Conservation (phyloP, 192 early-diverging fungal species). For the Backusella tuberculispora region DNA sequence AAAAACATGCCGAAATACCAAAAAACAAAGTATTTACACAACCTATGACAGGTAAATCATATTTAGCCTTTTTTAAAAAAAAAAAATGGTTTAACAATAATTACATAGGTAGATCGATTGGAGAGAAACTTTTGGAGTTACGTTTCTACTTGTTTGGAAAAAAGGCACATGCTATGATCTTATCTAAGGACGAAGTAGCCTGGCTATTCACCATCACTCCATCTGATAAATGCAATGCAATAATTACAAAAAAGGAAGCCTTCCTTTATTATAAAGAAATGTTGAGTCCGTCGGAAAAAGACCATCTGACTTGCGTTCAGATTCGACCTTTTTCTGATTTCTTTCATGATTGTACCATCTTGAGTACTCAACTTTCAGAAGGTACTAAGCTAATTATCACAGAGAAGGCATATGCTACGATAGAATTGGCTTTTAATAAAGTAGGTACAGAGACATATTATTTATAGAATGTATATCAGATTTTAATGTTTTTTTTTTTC, state of each 20-base stretch:
- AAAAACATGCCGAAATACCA: background rate
- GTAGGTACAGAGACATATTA: no score
- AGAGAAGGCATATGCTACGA: background rate
- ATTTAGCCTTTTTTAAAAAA: background rate
- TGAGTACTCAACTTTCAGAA: background rate
- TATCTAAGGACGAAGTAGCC: background rate
- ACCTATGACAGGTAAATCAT: background rate
- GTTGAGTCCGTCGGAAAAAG: background rate
- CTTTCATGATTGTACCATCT: background rate
- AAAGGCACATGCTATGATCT: background rate
- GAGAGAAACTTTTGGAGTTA: background rate
- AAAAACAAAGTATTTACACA: background rate
- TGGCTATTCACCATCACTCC: background rate
- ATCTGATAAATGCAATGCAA: background rate
- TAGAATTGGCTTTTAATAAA: background rate
- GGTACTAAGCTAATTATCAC: background rate
- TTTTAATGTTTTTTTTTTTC: no score
- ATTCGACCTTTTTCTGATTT: background rate
- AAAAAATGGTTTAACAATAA: background rate
- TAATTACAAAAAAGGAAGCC: background rate
- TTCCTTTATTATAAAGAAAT: background rate
- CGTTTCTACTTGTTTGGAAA: background rate
- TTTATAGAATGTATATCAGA: no score
- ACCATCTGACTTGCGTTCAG: background rate
- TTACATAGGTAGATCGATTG: background rate